Conservation (phyloP, 1,284 basidiomycete species). For the Phaffia rhodozyma region DNA sequence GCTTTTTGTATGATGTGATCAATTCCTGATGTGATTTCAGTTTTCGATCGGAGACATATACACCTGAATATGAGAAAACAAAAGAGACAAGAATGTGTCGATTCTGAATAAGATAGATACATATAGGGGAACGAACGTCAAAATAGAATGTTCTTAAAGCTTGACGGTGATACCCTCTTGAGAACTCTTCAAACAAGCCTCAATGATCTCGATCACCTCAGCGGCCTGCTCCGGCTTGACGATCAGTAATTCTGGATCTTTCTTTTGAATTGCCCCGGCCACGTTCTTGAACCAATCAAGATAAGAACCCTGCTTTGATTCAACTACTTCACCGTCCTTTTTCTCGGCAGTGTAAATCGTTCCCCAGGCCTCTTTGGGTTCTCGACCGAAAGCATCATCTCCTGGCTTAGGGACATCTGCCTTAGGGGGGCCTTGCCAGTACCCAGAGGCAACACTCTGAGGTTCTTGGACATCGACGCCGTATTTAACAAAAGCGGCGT, state of each 20-base stretch:
- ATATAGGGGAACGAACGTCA: no score
- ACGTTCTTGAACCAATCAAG: slow-evolving; percentile 23
- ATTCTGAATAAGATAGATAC: neutral
- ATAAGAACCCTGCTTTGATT: slow-evolving; percentile 6
- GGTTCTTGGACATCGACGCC: slow-evolving; percentile 70
- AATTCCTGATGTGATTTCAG: no score
- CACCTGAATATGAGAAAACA: no score
- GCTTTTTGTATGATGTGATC: no score
- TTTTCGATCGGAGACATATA: no score
- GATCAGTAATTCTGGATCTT: slow-evolving; percentile 34
- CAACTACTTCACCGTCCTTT: slow-evolving; percentile 39
- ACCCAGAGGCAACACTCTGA: slow-evolving; percentile 26
- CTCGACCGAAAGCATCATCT: slow-evolving; percentile 40
- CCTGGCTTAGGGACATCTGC: slow-evolving; percentile 30
- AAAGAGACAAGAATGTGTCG: no score
- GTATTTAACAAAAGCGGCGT: slow-evolving; percentile 60
- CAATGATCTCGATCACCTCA: slow-evolving; percentile 57
- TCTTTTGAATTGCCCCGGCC: slow-evolving; percentile 25
- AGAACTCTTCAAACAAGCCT: slow-evolving; percentile 53
- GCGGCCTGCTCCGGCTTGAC: slow-evolving; percentile 61
- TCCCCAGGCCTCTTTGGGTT: slow-evolving; percentile 14
- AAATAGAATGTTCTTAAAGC: slow-evolving; percentile 22
- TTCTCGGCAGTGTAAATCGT: slow-evolving; percentile 18
- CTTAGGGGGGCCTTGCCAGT: slow-evolving; percentile 2
- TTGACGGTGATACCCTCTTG: slow-evolving; percentile 46